Conservation (phyloP, 371 early-diverging fungal genomes). For the Mortierella sp. region DNA sequence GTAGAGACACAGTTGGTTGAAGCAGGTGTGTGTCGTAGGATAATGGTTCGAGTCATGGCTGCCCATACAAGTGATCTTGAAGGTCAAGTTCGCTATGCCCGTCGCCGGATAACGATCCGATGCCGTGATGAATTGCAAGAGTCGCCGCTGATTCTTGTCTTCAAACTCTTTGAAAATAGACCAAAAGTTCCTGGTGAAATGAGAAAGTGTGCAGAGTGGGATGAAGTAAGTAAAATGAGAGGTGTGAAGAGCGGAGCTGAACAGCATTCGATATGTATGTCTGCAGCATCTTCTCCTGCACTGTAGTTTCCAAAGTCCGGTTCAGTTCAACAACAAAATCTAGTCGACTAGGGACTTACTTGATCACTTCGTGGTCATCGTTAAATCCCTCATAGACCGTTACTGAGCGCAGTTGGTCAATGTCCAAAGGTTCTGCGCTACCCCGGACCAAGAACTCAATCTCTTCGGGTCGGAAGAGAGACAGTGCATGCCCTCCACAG, state of each 20-base stretch:
- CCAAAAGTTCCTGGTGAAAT: constrained; percentile 85
- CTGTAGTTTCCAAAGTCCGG: not conserved
- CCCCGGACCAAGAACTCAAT: constrained; percentile 97
- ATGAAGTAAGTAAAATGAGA: not conserved
- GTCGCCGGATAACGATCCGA: constrained; percentile 96
- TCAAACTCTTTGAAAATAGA: constrained; percentile 81
- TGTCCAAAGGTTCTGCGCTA: constrained; percentile 85
- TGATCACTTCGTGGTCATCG: constrained; percentile 70
- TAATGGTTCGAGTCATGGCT: constrained; percentile 79
- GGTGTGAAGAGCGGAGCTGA: not conserved
- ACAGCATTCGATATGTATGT: not conserved
- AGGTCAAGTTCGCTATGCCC: constrained; percentile 82
- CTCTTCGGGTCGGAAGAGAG: constrained; percentile 95
- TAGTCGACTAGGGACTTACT: constrained; percentile 29
- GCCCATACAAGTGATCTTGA: constrained; percentile 87
- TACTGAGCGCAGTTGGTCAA: constrained; percentile 81
- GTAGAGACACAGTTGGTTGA: constrained; percentile 94
- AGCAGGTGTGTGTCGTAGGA: constrained; percentile 97
- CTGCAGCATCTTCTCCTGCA: not conserved
- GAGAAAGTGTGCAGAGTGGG: constrained; percentile 25
- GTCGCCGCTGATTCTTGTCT: constrained; percentile 78
- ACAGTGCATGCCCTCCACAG: constrained; percentile 91
- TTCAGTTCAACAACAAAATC: not conserved
- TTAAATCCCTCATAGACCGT: constrained; percentile 88
- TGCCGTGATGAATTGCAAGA: constrained; percentile 97